A percentile compares a stretch with the other conserved stretches of the same genome.
Conservation (phyloP, 1,139 yeast genomes). For the Hemisphaericaspora subhashii region DNA sequence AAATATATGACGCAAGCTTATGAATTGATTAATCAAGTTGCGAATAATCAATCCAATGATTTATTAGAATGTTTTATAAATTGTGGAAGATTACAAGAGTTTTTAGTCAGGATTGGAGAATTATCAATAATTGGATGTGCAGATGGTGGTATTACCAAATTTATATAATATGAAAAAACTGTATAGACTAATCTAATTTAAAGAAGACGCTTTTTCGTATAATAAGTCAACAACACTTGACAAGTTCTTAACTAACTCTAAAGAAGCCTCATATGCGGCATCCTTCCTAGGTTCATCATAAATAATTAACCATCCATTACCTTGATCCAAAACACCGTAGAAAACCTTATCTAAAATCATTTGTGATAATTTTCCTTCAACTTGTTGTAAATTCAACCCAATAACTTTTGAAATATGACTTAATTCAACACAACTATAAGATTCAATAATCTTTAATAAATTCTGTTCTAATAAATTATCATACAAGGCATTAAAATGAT, state of each 20-base stretch:
- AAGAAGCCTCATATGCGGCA: slow-evolving; percentile 84
- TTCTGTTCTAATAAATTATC: slow-evolving; percentile 93
- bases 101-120: slow-evolving; percentile 58
- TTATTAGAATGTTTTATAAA: slow-evolving; percentile 52
- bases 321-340: slow-evolving; percentile 95
- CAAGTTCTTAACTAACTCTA: slow-evolving; percentile 84
- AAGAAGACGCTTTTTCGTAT: slow-evolving; percentile 88
- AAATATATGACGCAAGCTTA: slow-evolving; percentile 53
- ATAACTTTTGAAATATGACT: slow-evolving; percentile 84
- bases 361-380: slow-evolving; percentile 92
- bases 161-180: slow-evolving; percentile 9
- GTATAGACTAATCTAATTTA: slow-evolving; percentile 41
- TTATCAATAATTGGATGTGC: slow-evolving; percentile 52
- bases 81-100: slow-evolving; percentile 63
- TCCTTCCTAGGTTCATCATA: slow-evolving; percentile 89
- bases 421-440: slow-evolving; percentile 92
- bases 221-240: slow-evolving; percentile 86
- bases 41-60: slow-evolving; percentile 43
- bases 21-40: slow-evolving; percentile 52
- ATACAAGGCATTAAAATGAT: slow-evolving; percentile 89
- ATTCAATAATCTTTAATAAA: slow-evolving; percentile 90
- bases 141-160: slow-evolving; percentile 35
- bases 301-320: slow-evolving; percentile 94
- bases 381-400: slow-evolving; percentile 84
- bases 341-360: slow-evolving; percentile 95